phyloP scores from a whole-genome alignment of 1,284 basidiomycete species.

The Apiotrichum gamsii region DNA sequence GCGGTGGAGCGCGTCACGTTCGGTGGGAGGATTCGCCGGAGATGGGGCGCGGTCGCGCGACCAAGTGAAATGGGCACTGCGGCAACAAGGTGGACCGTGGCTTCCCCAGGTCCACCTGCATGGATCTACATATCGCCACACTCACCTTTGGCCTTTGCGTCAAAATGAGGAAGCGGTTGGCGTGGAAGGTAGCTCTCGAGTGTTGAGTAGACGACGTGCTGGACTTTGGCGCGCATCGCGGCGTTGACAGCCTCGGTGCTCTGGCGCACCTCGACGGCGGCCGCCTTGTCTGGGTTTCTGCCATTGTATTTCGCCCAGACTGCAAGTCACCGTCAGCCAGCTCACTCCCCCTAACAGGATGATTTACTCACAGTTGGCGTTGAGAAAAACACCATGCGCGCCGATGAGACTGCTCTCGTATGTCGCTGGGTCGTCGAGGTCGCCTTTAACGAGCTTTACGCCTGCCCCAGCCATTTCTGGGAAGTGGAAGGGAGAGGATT shows the following conservation, averaged over 20 bases:
- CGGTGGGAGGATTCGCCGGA: too few relatives aligned
- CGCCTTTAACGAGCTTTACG: constrained; percentile 15
- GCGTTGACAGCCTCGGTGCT: constrained; percentile 23
- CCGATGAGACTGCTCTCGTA: constrained; percentile 16
- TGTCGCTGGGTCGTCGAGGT: constrained; percentile 14
- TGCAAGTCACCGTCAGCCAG: not conserved
- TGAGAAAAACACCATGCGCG: constrained; percentile 14
- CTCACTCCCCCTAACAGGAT: too few relatives aligned
- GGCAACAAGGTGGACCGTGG: too few relatives aligned
- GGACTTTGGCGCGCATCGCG: constrained; percentile 20
- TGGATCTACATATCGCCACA: too few relatives aligned
- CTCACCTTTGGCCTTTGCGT: constrained; percentile 31
- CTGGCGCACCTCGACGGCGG: constrained; percentile 12
- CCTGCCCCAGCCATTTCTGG: constrained; percentile 2
- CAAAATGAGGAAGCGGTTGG: constrained; percentile 22
- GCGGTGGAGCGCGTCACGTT: too few relatives aligned
- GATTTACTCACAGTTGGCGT: constrained; percentile 19
- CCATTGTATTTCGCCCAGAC: constrained; percentile 8
- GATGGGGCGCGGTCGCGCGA: too few relatives aligned
- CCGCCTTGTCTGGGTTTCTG: constrained; percentile 6
- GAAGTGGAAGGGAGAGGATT: too few relatives aligned
- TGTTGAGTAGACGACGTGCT: constrained; percentile 33
- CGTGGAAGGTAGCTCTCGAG: constrained; percentile 21
- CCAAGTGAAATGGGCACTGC: too few relatives aligned
- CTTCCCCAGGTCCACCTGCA: not conserved